Percentiles rank a stretch among this genome's conserved stretches.
phyloP scores from a whole-genome alignment of 2,329 filamentous ascomycete genomes.

The Diaporthe sp. region DNA sequence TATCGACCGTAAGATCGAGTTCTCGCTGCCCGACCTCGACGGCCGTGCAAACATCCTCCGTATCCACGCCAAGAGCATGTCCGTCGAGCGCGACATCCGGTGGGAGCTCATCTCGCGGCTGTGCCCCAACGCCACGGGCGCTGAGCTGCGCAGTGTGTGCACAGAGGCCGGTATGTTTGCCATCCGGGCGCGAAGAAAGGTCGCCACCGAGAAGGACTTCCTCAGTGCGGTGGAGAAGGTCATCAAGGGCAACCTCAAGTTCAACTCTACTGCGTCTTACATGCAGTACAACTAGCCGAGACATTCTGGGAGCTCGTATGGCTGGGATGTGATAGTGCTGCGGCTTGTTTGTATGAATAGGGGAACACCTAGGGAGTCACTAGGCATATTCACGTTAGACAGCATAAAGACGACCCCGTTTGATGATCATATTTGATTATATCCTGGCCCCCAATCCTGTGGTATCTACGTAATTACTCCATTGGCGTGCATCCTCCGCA shows the following conservation, averaged over 20 bases:
- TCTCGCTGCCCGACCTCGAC: conserved; percentile 96
- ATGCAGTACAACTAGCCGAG: conserved; percentile 93
- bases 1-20: conserved; percentile 99
- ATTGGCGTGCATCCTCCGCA: conserved; percentile 1
- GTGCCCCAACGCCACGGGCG: conserved; percentile 97
- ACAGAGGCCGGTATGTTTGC: conserved; percentile 99
- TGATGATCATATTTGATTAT: conserved; percentile 21
- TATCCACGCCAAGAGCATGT: conserved; percentile 99
- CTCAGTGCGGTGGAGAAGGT: conserved; percentile 98
- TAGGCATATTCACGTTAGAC: conserved; percentile 40
- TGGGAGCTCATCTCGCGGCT: conserved; percentile 98
- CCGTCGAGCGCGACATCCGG: conserved; percentile 96
- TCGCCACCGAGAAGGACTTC: conserved; percentile 99
- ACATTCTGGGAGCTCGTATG: conserved; percentile 28
- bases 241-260: conserved; percentile 99
- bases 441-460: conserved; percentile 31
- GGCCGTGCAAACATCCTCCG: conserved; percentile 97
- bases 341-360: conserved; percentile 45
- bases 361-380: conserved; percentile 37
- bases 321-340: neutral
- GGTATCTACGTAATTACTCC: conserved; percentile 29
- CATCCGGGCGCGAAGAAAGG: conserved; percentile 94
- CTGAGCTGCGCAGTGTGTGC: conserved; percentile 94
- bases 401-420: conserved; percentile 35
- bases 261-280: conserved; percentile 98